Base-by-base conservation (phyloP, 176 grass and related monocot genomes). In the Rhynchospora tenuis region DNA sequence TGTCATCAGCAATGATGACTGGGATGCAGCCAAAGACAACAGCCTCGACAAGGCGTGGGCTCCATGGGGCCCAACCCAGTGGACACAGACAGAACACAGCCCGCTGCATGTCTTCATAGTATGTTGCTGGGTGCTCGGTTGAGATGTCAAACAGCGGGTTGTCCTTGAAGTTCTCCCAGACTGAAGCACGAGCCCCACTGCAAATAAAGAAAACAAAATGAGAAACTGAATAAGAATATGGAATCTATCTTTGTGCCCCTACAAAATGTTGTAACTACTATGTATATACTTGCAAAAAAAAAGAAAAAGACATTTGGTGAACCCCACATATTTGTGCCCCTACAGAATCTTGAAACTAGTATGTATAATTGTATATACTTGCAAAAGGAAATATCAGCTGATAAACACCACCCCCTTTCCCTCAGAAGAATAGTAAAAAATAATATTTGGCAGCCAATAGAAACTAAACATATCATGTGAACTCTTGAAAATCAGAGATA, bases 151-250 rank as follows among this genome's bases (percentile, higher is more conserved):
- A 98, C 27, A 98, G 54, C 0, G 92, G 92, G 67, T 98, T 98
- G 90, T 93, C 88, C 87, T 98, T 98, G 84, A 98, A 98, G 84
- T 94, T 98, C 65, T 94, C 81, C 92, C 95, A 98, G 17, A 94
- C 90, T 42, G 92, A 93, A 0, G 92, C 90, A 81, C 95, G 95
- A 13, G 90, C 95, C 82, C 95, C 92, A 60, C 95, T 97, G 83
- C 6, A 86, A 38, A 15, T 7, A 13, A 81, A 64, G 13, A 81
- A 81, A 63, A 87, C 43, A 84, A 12, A 61, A 5, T 29, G 17
- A 65, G 17, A 81, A 81, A 22, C 45, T 81, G 29, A 64, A 59
- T 22, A 47, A 6, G 31, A 62, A 64, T 62, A 22, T 7, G 38
- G 31, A 64, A 64, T 23, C 17, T 31, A 29, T 56, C 7, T 7